phyloP scores from a whole-genome alignment of 2,329 filamentous ascomycete species.

The Orbilia oligospora region DNA sequence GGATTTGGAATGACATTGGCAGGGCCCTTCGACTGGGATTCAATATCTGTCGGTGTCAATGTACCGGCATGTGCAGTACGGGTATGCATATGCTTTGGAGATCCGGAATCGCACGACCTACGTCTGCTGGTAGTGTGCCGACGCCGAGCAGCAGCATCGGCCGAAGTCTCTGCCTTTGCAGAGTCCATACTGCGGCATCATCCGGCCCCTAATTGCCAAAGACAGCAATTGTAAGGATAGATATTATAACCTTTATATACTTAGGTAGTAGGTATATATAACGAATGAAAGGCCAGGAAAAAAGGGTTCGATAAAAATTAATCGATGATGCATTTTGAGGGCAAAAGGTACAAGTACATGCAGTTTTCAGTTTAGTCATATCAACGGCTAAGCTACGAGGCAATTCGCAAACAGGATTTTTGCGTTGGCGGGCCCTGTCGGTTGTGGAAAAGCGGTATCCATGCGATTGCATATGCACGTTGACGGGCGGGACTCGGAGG shows the following conservation, averaged over 20 bases:
- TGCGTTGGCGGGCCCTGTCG: slow-evolving; percentile 44
- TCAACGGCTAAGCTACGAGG: too few species aligned
- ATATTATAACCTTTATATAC: neutral
- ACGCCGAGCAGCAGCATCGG: slow-evolving; percentile 43
- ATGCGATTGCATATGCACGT: slow-evolving; percentile 39
- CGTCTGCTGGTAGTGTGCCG: slow-evolving; percentile 20
- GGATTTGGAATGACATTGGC: slow-evolving; percentile 2
- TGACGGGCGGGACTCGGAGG: slow-evolving; percentile 39
- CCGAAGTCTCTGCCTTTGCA: slow-evolving; percentile 58
- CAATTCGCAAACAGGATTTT: slow-evolving; percentile 34
- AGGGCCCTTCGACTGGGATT: neutral
- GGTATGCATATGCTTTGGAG: slow-evolving; percentile 37
- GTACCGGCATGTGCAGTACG: slow-evolving; percentile 15
- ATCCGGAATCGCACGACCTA: slow-evolving; percentile 38
- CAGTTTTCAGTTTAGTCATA: slow-evolving; percentile 38
- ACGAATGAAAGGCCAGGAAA: neutral
- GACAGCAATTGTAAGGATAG: neutral
- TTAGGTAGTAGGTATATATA: too few species aligned
- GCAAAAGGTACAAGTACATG: neutral
- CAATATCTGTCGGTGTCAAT: slow-evolving; percentile 22
- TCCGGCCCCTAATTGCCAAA: neutral
- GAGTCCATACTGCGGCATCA: slow-evolving; percentile 54
- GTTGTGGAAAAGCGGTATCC: slow-evolving; percentile 17
- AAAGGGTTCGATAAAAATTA: neutral
- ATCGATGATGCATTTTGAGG: slow-evolving; percentile 20